Evolutionary conservation across 2,329 filamentous ascomycete genomes (phyloP).

Genomic region (Coniochaeta sp.): DNA sequence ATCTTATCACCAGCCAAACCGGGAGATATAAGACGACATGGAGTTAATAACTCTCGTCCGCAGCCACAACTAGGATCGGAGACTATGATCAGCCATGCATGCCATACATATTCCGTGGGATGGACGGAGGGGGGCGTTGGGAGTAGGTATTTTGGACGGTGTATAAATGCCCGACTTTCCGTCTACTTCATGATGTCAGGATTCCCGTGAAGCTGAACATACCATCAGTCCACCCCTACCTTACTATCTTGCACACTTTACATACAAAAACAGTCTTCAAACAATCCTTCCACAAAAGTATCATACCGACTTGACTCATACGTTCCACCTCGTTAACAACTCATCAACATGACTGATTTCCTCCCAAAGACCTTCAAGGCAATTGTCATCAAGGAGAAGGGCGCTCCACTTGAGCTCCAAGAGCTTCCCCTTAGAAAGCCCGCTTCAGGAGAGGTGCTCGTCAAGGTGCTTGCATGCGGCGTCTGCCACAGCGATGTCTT

Average conservation of each 20-base stretch:
- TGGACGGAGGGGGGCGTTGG: neutral
- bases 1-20: neutral
- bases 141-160: neutral
- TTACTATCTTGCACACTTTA: neutral
- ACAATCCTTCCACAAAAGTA: no score
- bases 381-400: constrained; percentile 47
- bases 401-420: constrained; percentile 46
- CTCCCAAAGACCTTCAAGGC: constrained; percentile 62
- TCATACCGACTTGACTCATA: no score
- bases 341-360: neutral
- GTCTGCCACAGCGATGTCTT: constrained; percentile 59
- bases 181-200: neutral
- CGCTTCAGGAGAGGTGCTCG: constrained; percentile 50
- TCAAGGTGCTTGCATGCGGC: constrained; percentile 66
- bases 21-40: neutral
- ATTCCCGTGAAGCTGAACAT: neutral
- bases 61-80: neutral
- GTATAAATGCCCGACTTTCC: neutral
- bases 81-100: neutral
- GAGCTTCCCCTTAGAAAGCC: constrained; percentile 52
- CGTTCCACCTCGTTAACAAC: neutral
- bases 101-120: neutral
- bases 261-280: no score
- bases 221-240: neutral
- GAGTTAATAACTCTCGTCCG: neutral